Conservation (phyloP, 768 basidiomycete genomes). For the Termitomyces sp. region DNA sequence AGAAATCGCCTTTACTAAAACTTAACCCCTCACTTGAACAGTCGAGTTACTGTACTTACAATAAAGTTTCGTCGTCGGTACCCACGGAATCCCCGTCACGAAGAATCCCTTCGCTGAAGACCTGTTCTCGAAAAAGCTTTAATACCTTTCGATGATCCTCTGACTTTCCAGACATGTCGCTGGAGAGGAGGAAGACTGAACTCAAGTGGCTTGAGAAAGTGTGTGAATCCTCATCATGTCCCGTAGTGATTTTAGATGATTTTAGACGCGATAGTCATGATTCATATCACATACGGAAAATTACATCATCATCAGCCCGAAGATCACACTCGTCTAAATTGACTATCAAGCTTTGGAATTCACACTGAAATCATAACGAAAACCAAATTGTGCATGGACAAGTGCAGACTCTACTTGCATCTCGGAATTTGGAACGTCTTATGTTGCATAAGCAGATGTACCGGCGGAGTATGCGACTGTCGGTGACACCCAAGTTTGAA, state of each 20-base stretch:
- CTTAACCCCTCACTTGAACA: not conserved
- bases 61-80: constrained; percentile 49
- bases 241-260: too few species aligned
- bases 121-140: constrained; percentile 43
- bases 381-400: not conserved
- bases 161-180: constrained; percentile 9
- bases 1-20: constrained; percentile 55
- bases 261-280: too few species aligned
- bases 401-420: too few species aligned
- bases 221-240: not conserved
- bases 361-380: not conserved
- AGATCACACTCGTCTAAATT: too few species aligned
- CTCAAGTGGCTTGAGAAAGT: not conserved
- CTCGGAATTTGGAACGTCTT: too few species aligned
- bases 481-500: not conserved
- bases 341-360: too few species aligned
- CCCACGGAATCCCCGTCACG: constrained; percentile 59
- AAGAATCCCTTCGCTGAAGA: constrained; percentile 48
- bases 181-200: not conserved
- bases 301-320: too few species aligned
- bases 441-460: too few species aligned
- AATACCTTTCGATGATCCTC: constrained; percentile 30
- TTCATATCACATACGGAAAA: too few species aligned
- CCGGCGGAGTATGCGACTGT: too few species aligned
- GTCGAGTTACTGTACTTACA: constrained; percentile 32